Base-by-base conservation (phyloP, 2,329 filamentous ascomycete genomes). In the Botrytis squamosa region DNA sequence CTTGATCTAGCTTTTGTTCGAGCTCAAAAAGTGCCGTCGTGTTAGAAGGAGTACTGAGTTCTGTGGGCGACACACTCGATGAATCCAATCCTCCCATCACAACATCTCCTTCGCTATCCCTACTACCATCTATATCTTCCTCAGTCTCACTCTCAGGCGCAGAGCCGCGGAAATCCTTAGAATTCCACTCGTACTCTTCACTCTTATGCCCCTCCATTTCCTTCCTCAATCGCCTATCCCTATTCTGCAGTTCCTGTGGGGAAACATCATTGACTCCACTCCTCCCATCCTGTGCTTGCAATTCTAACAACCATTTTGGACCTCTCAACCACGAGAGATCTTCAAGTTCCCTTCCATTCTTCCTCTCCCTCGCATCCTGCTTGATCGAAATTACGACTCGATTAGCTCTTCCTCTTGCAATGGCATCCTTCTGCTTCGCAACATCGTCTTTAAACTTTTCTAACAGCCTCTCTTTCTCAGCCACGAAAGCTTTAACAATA, bases 401-500 rank as follows among this genome's bases (percentile, higher is more conserved):
- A 33, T 65, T n/a, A 46, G 40, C 29, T 20, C 38, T 36, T 20
- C 62, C n/a, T 16, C n/a, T 29, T n/a, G 33, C n/a, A n/a, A 67
- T 44, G 25, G 46, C 60, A 42, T 29, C 20, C 14, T 36, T 25
- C 3, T 55, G 62, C 70, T 59, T 66, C 10, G 33, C 60, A 38
- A 67, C 14, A 68, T 57, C 66, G 40, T 42, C 49, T 33, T 57
- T 68, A 1, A 40, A 57, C 6, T 42, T 68, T 3, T 52, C 5
- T 4, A 72, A 2, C 7, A 72, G 20, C 42, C 18, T 76, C 42
- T 73, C 69, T 22, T 74, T 70, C 55, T 77, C 25, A 6, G 72
- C 46, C 10, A 79, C 60, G 46, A 64, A 72, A 1, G 79, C 36
- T 66, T n/a, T 42, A 1, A 72, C 44, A 4, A 79, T 79, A 36